Conservation (phyloP, 305 asterid genomes). For the Fraxinus baroniana region DNA sequence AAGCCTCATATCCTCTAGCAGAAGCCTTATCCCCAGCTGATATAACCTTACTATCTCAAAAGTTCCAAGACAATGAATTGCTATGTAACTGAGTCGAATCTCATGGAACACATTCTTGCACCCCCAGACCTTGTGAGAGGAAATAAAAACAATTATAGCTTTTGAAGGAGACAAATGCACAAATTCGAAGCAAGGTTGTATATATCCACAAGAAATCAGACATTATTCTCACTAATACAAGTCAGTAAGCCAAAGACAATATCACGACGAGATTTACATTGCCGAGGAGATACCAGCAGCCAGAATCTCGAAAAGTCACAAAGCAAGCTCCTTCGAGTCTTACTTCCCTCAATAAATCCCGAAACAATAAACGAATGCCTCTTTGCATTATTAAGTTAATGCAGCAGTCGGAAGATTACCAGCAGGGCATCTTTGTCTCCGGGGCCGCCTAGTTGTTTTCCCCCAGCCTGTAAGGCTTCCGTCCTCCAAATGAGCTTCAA, state of each 20-base stretch:
- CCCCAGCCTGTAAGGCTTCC: constrained; percentile 94
- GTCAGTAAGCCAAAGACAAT: constrained; percentile 38
- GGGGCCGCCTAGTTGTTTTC: constrained; percentile 88
- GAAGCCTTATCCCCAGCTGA: background rate
- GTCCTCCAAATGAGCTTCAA: constrained; percentile 68
- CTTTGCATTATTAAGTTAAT: constrained; percentile 43
- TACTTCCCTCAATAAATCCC: constrained; percentile 41
- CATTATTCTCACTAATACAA: constrained; percentile 42
- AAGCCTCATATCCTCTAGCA: no score
- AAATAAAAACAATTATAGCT: background rate
- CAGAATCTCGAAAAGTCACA: constrained; percentile 33
- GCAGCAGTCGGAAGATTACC: constrained; percentile 61
- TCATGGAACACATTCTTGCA: background rate
- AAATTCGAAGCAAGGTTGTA: constrained; percentile 35
- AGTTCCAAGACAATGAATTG: background rate
- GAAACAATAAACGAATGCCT: constrained; percentile 31
- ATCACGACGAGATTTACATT: constrained; percentile 56
- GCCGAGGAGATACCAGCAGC: constrained; percentile 31
- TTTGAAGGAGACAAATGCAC: background rate
- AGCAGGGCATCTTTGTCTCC: constrained; percentile 82
- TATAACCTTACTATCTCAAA: background rate
- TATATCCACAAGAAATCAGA: constrained; percentile 48
- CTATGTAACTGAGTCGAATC: background rate
- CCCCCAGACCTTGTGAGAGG: background rate
- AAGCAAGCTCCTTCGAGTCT: constrained; percentile 34